These are phyloP conservation scores for Oryza meyeriana DNA, from an alignment of 176 grass and related monocot genomes.

Conservation along the genomic window DNA sequence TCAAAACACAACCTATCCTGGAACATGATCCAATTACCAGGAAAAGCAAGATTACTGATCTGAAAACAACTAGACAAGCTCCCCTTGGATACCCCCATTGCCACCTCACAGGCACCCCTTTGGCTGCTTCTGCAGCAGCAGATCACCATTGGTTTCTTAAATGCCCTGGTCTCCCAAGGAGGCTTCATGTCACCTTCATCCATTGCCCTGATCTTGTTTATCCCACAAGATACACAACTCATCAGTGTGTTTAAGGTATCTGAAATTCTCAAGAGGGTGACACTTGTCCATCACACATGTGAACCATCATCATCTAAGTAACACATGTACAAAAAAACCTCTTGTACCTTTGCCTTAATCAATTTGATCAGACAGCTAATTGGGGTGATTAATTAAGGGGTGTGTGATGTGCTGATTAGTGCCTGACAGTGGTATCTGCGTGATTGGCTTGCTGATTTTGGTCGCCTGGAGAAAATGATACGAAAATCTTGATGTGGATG, in stretches of 20 bases:
- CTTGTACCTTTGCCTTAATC: not conserved
- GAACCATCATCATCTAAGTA: not conserved
- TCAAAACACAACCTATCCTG: not conserved
- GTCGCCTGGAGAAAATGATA: not conserved
- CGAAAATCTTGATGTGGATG: not conserved
- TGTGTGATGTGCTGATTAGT: not conserved
- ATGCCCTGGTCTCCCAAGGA: constrained; percentile 23
- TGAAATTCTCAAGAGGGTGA: not conserved
- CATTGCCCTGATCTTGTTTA: not conserved
- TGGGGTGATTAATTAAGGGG: not conserved
- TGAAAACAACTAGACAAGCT: not conserved
- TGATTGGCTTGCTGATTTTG: constrained; percentile 18
- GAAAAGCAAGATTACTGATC: not conserved
- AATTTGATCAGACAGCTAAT: not conserved
- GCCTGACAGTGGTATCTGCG: not conserved
- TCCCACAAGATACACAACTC: not conserved
- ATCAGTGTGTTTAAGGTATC: constrained; percentile 5
- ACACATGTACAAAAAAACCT: not conserved
- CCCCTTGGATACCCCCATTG: constrained; percentile 19
- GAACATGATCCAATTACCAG: not conserved
- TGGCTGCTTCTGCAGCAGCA: constrained; percentile 22
- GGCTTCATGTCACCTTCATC: constrained; percentile 39
- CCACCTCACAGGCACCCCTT: constrained; percentile 1
- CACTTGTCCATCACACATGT: not conserved
- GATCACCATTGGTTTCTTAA: not conserved